Conservation (phyloP, 345 rosid species). For the Melaleuca quinquenervia region DNA sequence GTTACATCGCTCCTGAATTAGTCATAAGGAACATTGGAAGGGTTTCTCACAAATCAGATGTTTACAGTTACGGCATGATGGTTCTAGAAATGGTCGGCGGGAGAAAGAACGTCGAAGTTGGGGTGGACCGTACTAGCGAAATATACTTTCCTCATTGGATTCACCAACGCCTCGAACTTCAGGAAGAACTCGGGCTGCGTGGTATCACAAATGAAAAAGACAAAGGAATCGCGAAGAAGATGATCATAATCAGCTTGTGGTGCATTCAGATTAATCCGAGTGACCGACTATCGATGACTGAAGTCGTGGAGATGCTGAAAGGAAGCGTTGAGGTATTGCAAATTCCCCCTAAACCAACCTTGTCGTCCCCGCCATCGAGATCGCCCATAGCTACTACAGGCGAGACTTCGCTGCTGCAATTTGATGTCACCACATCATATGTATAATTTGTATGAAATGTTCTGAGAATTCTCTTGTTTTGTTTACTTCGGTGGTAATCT, state of each 20-base stretch:
- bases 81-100: neutral
- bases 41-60: neutral
- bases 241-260: neutral
- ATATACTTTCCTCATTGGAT: neutral
- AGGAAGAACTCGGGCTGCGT: neutral
- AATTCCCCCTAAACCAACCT: neutral
- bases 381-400: neutral
- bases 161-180: rapidly evolving
- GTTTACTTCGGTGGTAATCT: neutral
- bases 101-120: neutral
- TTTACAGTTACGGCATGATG: neutral
- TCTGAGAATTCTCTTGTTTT: neutral
- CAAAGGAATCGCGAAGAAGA: rapidly evolving
- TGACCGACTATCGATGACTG: neutral
- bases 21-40: neutral
- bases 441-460: neutral
- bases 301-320: neutral
- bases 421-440: neutral
- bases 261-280: neutral
- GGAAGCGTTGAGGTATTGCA: neutral
- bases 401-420: neutral
- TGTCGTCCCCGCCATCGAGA: neutral
- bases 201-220: neutral
- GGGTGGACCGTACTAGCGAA: neutral
- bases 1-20: neutral